Evolutionary conservation across 495 filamentous ascomycete species (phyloP).

Genomic region (Neurospora sp.): DNA sequence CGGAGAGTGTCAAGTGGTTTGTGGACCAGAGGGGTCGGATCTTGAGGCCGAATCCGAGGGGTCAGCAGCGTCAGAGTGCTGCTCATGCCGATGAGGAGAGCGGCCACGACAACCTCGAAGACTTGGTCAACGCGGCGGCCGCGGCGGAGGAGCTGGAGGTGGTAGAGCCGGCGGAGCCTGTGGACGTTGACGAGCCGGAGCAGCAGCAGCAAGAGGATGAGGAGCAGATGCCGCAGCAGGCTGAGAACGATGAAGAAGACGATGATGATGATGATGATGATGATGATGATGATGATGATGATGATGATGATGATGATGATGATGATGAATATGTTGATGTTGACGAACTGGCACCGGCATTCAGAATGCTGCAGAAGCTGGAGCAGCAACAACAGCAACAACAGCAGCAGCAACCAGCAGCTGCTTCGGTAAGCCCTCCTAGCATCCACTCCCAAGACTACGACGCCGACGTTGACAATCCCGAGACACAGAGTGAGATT

Average conservation of each 20-base stretch:
- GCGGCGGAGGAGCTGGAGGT: neutral
- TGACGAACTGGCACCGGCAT: neutral
- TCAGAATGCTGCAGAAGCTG: neutral
- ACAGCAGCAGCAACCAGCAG: neutral
- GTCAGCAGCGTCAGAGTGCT: too few species aligned
- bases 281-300: neutral
- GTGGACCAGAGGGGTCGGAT: neutral
- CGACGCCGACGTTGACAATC: neutral
- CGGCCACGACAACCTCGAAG: neutral
- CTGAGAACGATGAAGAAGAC: neutral
- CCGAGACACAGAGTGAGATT: neutral
- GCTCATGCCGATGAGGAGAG: neutral
- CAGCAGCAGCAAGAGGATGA: neutral
- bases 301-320: too few species aligned
- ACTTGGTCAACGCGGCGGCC: neutral
- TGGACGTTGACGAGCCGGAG: neutral
- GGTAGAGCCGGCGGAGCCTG: neutral
- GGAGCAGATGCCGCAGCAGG: neutral
- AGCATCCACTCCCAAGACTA: neutral
- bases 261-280: neutral
- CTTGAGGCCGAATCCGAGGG: neutral
- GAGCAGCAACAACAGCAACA: neutral
- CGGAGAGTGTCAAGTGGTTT: conserved; percentile 9
- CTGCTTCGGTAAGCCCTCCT: neutral
- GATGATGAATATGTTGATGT: neutral